Base-by-base conservation (phyloP, 768 basidiomycete genomes). In the Pleurotus eryngii region DNA sequence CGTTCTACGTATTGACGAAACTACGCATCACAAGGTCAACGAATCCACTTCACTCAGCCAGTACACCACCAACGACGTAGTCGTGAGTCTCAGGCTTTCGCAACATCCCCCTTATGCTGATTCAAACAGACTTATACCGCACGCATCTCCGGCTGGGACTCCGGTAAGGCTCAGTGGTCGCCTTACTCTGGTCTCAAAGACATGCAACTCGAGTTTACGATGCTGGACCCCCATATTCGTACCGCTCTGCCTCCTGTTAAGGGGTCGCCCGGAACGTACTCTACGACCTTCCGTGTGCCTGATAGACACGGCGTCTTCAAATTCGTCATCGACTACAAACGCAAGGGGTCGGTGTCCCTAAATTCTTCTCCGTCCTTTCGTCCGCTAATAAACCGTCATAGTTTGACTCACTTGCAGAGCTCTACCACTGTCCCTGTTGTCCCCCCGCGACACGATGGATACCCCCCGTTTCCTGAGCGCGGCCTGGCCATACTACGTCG, bases 221-320 rank as follows among this genome's bases (percentile, higher is more conserved):
- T 99, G 97, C 85, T 99, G 40, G 97, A 99, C 70, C 97, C 97
- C 1, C 95, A 97, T 70, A 76, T 98, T 59, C 92, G 97, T 37
- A 92, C 86, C 12, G 74, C 88, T 5, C 79, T 99, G 8, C 76
- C 70, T 9, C 79, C 88, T 9, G 82, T 85, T 7, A 55, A 74
- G 3, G 81, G 80, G 0, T 61, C 72, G 22, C 82, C 86, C 2
- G 88, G 89, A 20, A 77, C 81, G 63, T 98, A 95, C 74, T 80
- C 83, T 12, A 83, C 86, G n/a, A 83, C 82, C 12, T 96, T 99
- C 85, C 86, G 85, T 42, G 87, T 86, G 1, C 97, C 97, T 5
- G 96, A 98, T 72, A 80, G 95, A 54, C 97, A 99, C 68, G 97
- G 97, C 20, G 97, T 99, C 14, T 99, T 96, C 83, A 98, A 98